Base-by-base conservation (phyloP, 495 filamentous ascomycete species). In the Aspergillus nidulans region DNA sequence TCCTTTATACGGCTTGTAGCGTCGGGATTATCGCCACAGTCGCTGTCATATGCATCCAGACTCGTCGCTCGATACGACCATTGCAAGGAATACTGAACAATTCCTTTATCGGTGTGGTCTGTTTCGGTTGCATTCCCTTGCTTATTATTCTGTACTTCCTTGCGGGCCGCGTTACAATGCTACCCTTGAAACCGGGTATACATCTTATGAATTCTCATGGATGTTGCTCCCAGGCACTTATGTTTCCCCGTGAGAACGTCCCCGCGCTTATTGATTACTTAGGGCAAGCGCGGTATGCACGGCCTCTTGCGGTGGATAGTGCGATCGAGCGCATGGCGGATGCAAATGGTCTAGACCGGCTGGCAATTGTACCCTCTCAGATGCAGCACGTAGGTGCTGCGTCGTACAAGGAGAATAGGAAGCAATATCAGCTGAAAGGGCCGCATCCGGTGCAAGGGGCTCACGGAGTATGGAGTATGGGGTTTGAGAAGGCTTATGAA, bases 161-260 rank as follows among this genome's bases (percentile, higher is more conserved):
- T 28, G 64, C 69, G 10, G 72, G 74, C 23, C 68, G 72, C 12
- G 58, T 71, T 10, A 72, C 75, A 9, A 60, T 70, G 63, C 58
- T 65, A 8, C 70, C 69, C 7, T 56, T 66, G 53, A 53, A 36
- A 16, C 56, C 64, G n/a, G 70, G 70, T 0, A 44, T 73, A 16
- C 61, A 68, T 32, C 24, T 55, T 20, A 73, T 73, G 70, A 66
- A 71, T 12, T 36, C 58, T 9, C 66, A 66, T 18, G 70, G 70
- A 13, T 73, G 70, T 53, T 73, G 70, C 58, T 70, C 69, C 28
- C 70, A 73, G 47, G 70, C 67, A 7, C 59, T 73, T 9, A 39
- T 70, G 6, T 73, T 69, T 42, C 66, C 66, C 6, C 63, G 62
- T 0, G 47, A 58, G 4, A 63, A 59, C 38, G 60, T 69, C 0